These are phyloP conservation scores for Hypoxylon perforatum DNA, from an alignment of 495 filamentous ascomycete genomes.

Conservation along the genomic window DNA sequence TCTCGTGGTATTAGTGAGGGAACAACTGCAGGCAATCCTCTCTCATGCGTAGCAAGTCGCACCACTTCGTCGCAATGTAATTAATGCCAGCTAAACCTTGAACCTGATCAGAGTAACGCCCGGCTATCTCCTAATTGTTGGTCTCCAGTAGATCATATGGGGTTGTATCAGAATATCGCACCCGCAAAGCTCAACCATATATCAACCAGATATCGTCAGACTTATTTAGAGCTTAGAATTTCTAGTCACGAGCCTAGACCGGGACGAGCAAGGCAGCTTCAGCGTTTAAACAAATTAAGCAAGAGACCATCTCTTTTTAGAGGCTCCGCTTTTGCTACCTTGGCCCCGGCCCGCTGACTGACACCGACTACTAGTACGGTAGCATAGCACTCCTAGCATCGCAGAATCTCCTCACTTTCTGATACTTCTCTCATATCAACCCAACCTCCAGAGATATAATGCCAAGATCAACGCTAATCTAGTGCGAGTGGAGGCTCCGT, in stretches of 20 bases:
- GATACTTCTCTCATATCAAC: slow-evolving; percentile 14
- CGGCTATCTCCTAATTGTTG: slow-evolving; percentile 30
- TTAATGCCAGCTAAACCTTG: slow-evolving; percentile 22
- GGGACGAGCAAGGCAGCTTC: neutral
- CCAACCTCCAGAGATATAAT: slow-evolving; percentile 9
- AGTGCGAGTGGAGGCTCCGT: slow-evolving; percentile 17
- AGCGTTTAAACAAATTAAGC: slow-evolving; percentile 5
- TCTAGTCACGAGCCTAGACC: slow-evolving; percentile 28
- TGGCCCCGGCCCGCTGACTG: slow-evolving; percentile 24
- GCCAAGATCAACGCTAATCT: slow-evolving; percentile 35
- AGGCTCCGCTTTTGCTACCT: slow-evolving; percentile 18
- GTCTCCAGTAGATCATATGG: slow-evolving; percentile 23
- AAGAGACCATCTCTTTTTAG: slow-evolving; percentile 10
- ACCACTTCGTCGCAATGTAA: slow-evolving; percentile 15
- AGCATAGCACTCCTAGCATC: slow-evolving; percentile 1
- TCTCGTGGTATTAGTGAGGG: slow-evolving; percentile 20
- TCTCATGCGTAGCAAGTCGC: slow-evolving; percentile 8
- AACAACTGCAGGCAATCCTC: slow-evolving; percentile 5
- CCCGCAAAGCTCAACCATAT: slow-evolving; percentile 6
- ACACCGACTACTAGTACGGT: slow-evolving; percentile 9
- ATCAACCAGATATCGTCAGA: no score
- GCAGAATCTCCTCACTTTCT: neutral
- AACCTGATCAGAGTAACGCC: slow-evolving; percentile 30
- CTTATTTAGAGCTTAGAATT: slow-evolving; percentile 1
- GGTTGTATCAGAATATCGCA: slow-evolving; percentile 28